phyloP scores from a whole-genome alignment of 352 stramenopile species.

The Phytophthora macrochlamydospora region DNA sequence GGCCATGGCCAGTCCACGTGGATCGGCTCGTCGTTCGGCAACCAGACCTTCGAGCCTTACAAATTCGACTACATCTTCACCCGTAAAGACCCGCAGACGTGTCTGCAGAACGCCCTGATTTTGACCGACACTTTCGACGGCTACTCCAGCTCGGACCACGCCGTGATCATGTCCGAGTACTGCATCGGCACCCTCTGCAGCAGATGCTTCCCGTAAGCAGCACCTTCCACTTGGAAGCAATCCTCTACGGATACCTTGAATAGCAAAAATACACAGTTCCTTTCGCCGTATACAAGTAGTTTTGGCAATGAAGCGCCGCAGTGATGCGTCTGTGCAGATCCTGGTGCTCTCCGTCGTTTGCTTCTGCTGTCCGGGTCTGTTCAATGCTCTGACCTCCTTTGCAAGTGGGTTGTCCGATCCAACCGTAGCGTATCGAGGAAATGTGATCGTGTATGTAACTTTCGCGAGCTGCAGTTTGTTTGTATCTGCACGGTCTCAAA shows the following conservation, averaged over 20 bases:
- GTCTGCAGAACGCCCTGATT: conserved; percentile 39
- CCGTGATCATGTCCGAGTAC: conserved; percentile 56
- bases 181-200: conserved; percentile 43
- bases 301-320: too few species aligned
- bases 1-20: conserved; percentile 50
- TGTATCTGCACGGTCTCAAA: too few species aligned
- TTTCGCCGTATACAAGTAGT: neutral
- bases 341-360: neutral
- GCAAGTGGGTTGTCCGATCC: neutral
- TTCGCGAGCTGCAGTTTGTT: neutral
- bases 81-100: conserved; percentile 44
- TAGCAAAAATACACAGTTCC: neutral
- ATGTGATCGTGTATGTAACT: neutral
- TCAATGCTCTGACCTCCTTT: too few species aligned
- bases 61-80: conserved; percentile 79
- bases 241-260: neutral
- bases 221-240: neutral
- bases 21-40: conserved; percentile 58
- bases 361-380: neutral
- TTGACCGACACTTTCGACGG: conserved; percentile 49
- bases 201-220: conserved; percentile 19
- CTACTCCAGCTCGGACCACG: conserved; percentile 64
- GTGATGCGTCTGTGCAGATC: too few species aligned
- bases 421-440: neutral
- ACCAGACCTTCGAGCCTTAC: conserved; percentile 16